phyloP scores from a whole-genome alignment of 2,329 filamentous ascomycete genomes.

The Paracamarosporium sp. region DNA sequence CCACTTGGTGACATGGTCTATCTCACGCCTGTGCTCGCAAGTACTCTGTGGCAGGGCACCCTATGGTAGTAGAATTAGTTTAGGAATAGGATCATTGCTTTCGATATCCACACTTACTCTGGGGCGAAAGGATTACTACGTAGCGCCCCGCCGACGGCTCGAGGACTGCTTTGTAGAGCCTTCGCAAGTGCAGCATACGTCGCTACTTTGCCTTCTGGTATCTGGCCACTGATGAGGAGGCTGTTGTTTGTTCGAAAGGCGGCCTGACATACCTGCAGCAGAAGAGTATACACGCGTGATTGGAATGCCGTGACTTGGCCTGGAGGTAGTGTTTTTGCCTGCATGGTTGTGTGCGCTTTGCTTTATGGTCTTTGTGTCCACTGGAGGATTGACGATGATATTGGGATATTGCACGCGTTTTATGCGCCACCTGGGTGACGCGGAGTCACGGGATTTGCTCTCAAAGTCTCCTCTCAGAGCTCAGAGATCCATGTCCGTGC shows the following conservation, averaged over 20 bases:
- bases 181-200: constrained; percentile 78
- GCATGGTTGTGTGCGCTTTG: constrained; percentile 4
- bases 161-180: constrained; percentile 72
- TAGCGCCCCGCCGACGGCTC: constrained; percentile 80
- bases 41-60: constrained; percentile 82
- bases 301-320: constrained; percentile 44
- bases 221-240: constrained; percentile 36
- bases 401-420: neutral
- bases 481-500: neutral
- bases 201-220: constrained; percentile 76
- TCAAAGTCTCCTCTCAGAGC: constrained; percentile 37
- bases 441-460: constrained; percentile 42
- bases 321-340: constrained; percentile 23
- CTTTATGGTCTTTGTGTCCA: neutral
- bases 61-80: neutral
- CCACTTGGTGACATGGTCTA: neutral
- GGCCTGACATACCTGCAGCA: constrained; percentile 62
- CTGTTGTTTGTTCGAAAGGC: neutral
- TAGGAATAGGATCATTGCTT: neutral
- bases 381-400: neutral
- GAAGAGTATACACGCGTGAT: constrained; percentile 68
- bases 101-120: constrained; percentile 34
- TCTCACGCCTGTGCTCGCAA: constrained; percentile 72
- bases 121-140: constrained; percentile 83
- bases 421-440: constrained; percentile 13